Percentiles rank a stretch among this genome's conserved stretches.
These are phyloP conservation scores for Centella asiatica DNA, from an alignment of 129 eudicot genomes.

Conservation along the genomic window DNA sequence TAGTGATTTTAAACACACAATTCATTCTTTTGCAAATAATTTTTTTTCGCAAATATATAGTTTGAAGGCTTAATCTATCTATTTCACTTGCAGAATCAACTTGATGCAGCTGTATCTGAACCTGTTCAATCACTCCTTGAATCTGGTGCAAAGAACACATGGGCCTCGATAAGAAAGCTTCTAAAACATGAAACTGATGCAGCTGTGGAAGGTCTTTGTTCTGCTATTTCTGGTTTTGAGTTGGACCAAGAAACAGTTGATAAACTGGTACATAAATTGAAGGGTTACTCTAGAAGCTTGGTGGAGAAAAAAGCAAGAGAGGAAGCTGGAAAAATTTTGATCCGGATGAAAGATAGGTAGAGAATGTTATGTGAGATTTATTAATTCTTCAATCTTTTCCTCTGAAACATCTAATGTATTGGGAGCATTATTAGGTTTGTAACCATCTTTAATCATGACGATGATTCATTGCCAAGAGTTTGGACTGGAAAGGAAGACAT, in stretches of 20 bases:
- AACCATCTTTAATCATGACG: conserved; percentile 42
- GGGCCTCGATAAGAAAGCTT: conserved; percentile 46
- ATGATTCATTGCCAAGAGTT: conserved; percentile 49
- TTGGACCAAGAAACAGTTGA: conserved; percentile 30
- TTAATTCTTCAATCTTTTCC: background rate
- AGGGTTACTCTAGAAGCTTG: conserved; percentile 31
- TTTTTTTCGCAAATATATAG: no score
- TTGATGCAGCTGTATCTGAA: conserved; percentile 31
- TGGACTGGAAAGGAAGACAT: conserved; percentile 66
- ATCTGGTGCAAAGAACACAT: conserved; percentile 31
- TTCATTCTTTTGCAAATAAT: no score
- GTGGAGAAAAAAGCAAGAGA: conserved; percentile 46
- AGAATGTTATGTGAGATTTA: background rate
- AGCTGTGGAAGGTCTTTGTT: conserved; percentile 28
- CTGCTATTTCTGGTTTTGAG: conserved; percentile 39
- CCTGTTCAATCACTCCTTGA: conserved; percentile 44
- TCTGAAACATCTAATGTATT: conserved; percentile 5
- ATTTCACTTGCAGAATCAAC: conserved; percentile 30
- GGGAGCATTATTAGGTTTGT: conserved; percentile 26
- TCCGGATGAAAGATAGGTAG: conserved; percentile 57
- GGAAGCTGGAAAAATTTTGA: conserved; percentile 46
- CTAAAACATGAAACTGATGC: conserved; percentile 34
- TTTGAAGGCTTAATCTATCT: conserved; percentile 2
- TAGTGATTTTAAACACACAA: no score
- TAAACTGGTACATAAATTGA: conserved; percentile 28